phyloP scores from a whole-genome alignment of 176 grass and related monocot genomes.

The Poa annua region DNA sequence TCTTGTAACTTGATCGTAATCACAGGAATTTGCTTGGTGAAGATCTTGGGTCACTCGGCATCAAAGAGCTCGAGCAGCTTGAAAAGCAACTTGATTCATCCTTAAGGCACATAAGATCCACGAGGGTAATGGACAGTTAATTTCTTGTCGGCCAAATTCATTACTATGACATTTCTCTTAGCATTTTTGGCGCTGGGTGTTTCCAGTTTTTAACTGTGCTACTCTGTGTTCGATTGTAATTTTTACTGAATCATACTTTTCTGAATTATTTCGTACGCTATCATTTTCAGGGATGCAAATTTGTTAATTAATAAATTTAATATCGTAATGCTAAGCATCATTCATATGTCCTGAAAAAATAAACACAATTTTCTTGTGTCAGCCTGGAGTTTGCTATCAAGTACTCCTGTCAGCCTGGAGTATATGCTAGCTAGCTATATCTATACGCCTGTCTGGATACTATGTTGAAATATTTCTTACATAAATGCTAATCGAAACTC shows the following conservation, averaged over 20 bases:
- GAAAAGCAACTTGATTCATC: constrained; percentile 92
- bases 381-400: not conserved
- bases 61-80: constrained; percentile 85
- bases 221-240: not conserved
- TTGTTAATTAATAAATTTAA: not conserved
- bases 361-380: not conserved
- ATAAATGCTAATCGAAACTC: not conserved
- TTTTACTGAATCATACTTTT: not conserved
- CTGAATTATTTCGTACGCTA: not conserved
- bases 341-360: not conserved
- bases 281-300: not conserved
- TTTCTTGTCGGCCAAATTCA: not conserved
- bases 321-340: not conserved
- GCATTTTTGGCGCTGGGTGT: not conserved
- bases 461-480: not conserved
- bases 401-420: not conserved
- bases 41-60: constrained; percentile 59
- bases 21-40: constrained; percentile 95
- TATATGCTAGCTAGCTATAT: constrained; percentile 17
- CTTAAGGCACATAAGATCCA: constrained; percentile 92
- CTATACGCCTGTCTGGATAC: not conserved
- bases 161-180: not conserved
- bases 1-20: constrained; percentile 14
- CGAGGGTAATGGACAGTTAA: constrained; percentile 64
- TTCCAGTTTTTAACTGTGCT: not conserved